Base-by-base conservation (phyloP, 345 rosid genomes). In the Jatropha curcas region DNA sequence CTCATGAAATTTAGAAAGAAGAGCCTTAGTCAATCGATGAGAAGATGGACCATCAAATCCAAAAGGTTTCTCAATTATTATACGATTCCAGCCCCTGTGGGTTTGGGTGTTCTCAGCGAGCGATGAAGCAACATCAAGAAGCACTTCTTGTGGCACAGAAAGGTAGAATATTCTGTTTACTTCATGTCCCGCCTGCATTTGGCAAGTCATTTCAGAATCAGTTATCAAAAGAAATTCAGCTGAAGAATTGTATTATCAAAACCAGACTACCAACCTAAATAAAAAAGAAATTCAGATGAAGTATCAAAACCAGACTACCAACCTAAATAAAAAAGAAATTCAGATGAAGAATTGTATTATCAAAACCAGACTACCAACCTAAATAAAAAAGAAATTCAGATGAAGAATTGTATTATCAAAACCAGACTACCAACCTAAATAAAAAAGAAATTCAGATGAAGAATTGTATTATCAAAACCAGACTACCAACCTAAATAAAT, bases 61-160 rank as follows among this genome's bases (percentile, higher is more conserved):
- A 75, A 92, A 92, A 70, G 95, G 95, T 79, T 88, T 92, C 82
- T 89, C 97, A 66, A 88, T 74, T 75, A 89, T 87, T 73, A 92
- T 71, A 24, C 92, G 89, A 77, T 89, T 89, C 92, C 97, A 89
- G 46, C 92, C 92, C 75, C 76, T 84, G 61, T 63, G 67, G 43
- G 92, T 88, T 74, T 88, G 92, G 52, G 93, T 89, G 43, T 78
- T 74, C 46, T 80, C 83, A 17, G 85, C 89, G 59, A 89, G 82
- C 64, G 83, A 70, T 67, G 80, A 81, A 58, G 90, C 88, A 67
- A 89, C 97, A 71, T 92, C 97, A 68, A 80, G 62, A 41, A 92
- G 89, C 25, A 92, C 93, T 87, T 92, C 90, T 77, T 92, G 97
- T 51, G 97, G 93, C 75, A 90, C 97, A 2, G 97, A 87, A 70